Conservation (phyloP, 1,284 basidiomycete genomes). For the Sanghuangporus baumii region DNA sequence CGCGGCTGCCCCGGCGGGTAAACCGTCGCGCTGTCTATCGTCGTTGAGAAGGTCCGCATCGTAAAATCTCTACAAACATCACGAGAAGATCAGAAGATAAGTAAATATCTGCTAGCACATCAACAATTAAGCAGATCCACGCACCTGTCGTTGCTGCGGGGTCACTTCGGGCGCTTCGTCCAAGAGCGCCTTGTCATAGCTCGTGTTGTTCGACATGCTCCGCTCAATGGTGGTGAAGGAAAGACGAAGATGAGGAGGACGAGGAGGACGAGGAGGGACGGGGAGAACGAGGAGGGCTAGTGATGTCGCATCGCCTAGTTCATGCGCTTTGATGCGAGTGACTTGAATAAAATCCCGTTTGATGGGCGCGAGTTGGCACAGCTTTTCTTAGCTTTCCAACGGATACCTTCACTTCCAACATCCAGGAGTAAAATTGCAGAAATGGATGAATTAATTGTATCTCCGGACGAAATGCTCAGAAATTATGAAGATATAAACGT, state of each 20-base stretch:
- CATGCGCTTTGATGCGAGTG: not conserved
- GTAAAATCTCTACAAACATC: constrained; percentile 13
- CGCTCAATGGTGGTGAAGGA: not conserved
- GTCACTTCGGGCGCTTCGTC: constrained; percentile 32
- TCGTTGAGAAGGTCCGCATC: constrained; percentile 15
- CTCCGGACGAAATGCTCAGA: constrained; percentile 35
- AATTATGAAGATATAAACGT: constrained; percentile 38
- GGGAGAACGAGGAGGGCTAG: not conserved
- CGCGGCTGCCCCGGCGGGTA: not conserved
- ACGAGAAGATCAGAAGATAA: not conserved
- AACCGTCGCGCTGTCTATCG: not conserved
- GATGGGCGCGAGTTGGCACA: not conserved
- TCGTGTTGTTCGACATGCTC: constrained; percentile 13
- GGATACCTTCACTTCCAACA: not conserved
- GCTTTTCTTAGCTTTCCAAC: not conserved
- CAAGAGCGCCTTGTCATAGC: constrained; percentile 33
- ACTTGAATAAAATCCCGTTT: not conserved
- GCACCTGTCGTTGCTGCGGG: constrained; percentile 33
- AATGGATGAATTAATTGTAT: constrained; percentile 22
- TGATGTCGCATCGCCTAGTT: constrained; percentile 1
- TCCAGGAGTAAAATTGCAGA: not conserved
- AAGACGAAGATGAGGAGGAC: not conserved
- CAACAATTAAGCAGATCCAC: constrained; percentile 15
- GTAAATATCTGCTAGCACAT: not conserved
- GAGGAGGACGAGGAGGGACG: not conserved